phyloP scores from a whole-genome alignment of 768 basidiomycete species.

The Boletus pseudo-olivaceus region DNA sequence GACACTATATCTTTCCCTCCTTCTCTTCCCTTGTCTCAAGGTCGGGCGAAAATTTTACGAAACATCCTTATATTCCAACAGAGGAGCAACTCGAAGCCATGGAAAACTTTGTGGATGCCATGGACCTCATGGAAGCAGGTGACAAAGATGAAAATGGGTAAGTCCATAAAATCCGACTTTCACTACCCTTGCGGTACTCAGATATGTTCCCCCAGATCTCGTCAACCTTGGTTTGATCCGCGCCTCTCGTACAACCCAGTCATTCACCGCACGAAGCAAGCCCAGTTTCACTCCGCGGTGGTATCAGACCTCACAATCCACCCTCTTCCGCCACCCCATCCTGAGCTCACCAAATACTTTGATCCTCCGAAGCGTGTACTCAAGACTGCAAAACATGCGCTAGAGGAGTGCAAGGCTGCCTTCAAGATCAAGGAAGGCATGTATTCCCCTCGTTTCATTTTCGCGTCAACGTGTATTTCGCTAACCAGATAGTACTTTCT shows the following conservation, averaged over 20 bases:
- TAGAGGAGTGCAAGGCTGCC: constrained; percentile 56
- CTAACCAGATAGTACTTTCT: not conserved
- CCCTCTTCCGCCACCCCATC: constrained; percentile 83
- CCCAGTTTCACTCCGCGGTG: constrained; percentile 84
- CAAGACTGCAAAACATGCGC: constrained; percentile 52
- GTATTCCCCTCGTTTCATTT: constrained; percentile 9
- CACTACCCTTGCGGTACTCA: constrained; percentile 1
- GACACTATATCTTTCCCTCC: constrained; percentile 83
- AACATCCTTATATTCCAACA: constrained; percentile 83
- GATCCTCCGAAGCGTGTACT: constrained; percentile 68
- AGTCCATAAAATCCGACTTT: constrained; percentile 11
- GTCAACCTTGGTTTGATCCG: constrained; percentile 73
- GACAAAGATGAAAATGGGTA: constrained; percentile 78
- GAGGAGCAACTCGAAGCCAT: constrained; percentile 74
- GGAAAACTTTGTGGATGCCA: constrained; percentile 81
- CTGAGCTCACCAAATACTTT: constrained; percentile 80
- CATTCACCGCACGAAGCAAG: constrained; percentile 89
- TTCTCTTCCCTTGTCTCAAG: constrained; percentile 69
- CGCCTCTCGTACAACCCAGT: constrained; percentile 82
- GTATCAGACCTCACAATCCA: constrained; percentile 67
- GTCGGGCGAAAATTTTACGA: constrained; percentile 66
- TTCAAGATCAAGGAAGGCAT: constrained; percentile 81
- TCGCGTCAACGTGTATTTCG: not conserved
- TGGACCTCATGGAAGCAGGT: constrained; percentile 80
- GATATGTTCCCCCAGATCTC: constrained; percentile 41